phyloP scores from a whole-genome alignment of 176 grass and related monocot species.

The Zizania latifolia region DNA sequence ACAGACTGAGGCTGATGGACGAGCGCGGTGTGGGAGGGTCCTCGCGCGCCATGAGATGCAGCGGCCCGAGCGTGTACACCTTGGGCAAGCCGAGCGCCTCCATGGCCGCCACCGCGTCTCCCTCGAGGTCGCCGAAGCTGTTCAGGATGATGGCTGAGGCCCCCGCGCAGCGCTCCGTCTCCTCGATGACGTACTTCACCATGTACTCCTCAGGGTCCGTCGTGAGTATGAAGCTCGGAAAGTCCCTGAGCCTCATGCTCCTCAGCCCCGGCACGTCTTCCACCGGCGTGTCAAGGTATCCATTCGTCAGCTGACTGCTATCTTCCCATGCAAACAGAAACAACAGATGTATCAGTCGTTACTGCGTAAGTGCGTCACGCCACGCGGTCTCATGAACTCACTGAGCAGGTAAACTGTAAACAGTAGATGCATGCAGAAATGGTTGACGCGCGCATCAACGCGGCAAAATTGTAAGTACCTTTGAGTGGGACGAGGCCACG shows the following conservation, averaged over 20 bases:
- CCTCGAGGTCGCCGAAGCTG: conserved; percentile 51
- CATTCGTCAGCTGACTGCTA: conserved; percentile 47
- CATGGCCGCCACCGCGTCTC: conserved; percentile 46
- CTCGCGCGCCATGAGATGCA: conserved; percentile 38
- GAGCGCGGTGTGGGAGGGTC: conserved; percentile 30
- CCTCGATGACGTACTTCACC: conserved; percentile 31
- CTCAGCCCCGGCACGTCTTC: conserved; percentile 58
- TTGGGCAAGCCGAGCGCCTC: conserved; percentile 26
- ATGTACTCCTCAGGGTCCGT: conserved; percentile 56
- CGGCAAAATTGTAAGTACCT: conserved; percentile 13
- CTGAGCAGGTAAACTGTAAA: background rate
- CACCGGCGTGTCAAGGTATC: conserved; percentile 64
- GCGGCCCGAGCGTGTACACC: conserved; percentile 61
- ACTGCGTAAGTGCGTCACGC: background rate
- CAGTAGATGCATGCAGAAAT: background rate
- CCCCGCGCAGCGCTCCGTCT: conserved; percentile 29
- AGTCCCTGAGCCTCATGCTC: conserved; percentile 51
- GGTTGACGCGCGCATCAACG: background rate
- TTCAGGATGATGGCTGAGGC: conserved; percentile 63
- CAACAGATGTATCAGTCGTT: too few species aligned
- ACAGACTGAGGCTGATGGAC: conserved; percentile 39
- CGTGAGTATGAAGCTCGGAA: conserved; percentile 71
- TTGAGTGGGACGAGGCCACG: conserved; percentile 66
- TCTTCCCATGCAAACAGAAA: conserved; percentile 13
- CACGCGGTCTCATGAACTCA: too few species aligned